A percentile compares a stretch with the other conserved stretches of the same genome.
These are phyloP conservation scores for Fusarium lateritium DNA, from an alignment of 2,329 filamentous ascomycete species.

Conservation along the genomic window DNA sequence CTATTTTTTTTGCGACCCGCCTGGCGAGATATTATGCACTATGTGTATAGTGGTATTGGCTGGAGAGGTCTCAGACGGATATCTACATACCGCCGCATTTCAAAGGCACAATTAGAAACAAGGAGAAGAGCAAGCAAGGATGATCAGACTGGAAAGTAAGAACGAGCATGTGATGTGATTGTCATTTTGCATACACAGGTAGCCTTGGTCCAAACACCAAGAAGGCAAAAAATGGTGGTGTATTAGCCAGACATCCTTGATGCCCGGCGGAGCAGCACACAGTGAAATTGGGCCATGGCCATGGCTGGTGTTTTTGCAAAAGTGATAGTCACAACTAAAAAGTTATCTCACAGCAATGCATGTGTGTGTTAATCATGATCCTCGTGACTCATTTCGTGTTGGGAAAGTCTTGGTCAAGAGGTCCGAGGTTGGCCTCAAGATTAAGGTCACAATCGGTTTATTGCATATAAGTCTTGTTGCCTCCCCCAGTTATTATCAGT, in stretches of 20 bases:
- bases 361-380: constrained; percentile 31
- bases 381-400: constrained; percentile 36
- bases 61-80: constrained; percentile 28
- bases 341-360: constrained; percentile 17
- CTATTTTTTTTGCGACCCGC: no score
- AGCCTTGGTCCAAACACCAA: constrained; percentile 3
- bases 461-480: constrained; percentile 23
- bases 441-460: constrained; percentile 26
- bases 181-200: constrained; percentile 9
- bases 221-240: constrained; percentile 23
- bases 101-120: constrained; percentile 21
- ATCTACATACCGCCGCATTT: constrained; percentile 42
- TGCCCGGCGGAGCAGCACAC: constrained; percentile 19
- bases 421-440: constrained; percentile 36
- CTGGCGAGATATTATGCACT: constrained; percentile 21
- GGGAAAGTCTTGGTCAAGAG: not conserved
- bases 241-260: constrained; percentile 30
- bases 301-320: not conserved
- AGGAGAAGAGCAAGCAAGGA: constrained; percentile 12
- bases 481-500: constrained; percentile 1
- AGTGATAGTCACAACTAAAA: constrained; percentile 3
- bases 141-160: constrained; percentile 1
- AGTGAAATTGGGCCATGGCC: constrained; percentile 1
- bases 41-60: constrained; percentile 28
- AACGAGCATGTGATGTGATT: constrained; percentile 35